Base-by-base conservation (phyloP, 345 rosid species). In the Mangifera indica region DNA sequence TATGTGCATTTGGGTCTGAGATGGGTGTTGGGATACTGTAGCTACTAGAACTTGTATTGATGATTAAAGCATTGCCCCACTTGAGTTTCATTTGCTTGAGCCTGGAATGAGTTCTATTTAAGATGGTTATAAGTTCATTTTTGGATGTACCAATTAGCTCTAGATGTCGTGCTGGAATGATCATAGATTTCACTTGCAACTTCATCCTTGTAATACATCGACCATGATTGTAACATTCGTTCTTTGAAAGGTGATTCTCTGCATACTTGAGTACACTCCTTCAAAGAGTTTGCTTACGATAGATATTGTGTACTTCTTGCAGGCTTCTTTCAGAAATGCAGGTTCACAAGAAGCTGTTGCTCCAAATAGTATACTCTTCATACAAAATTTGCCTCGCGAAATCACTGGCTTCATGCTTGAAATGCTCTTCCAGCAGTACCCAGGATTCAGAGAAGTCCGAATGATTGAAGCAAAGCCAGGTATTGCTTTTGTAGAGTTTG, bases 391-490 rank as follows among this genome's bases (percentile, higher is more conserved):
- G 78, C 99, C 99, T 7, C 77, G 85, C 0, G 93, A 88, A 79
- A 88, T 98, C 34, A 93, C 98, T 6, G 88, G 92, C 76, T 70
- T 67, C 72, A 96, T 96, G 99, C 85, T 93, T 79, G 87, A 93
- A 75, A 44, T 81, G 69, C 93, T 96, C 63, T 93, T 96, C 72
- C 72, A 83, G 55, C 96, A 89, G 59, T 96, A 85, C 73, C 93
- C 94, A 0, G 99, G 99, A 46, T 96, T 89, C 76, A 96, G 79
- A 76, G 99, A 96, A 84, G 96, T 89, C 53, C 79, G 98, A 60
- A 96, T 93, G 99, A 79, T 89, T 22, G 89, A 86, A 75, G 96
- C 98, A 17, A 93, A 89, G 72, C 99, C 98, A 10, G 97, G 98
- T 51, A 96, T 96, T 60, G 98, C 99, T 0, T 93, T 93, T 66